Evolutionary conservation across 768 basidiomycete genomes (phyloP), one percentile per base, ranked within the genome.

Genomic region (Hebeloma cylindrosporum): DNA sequence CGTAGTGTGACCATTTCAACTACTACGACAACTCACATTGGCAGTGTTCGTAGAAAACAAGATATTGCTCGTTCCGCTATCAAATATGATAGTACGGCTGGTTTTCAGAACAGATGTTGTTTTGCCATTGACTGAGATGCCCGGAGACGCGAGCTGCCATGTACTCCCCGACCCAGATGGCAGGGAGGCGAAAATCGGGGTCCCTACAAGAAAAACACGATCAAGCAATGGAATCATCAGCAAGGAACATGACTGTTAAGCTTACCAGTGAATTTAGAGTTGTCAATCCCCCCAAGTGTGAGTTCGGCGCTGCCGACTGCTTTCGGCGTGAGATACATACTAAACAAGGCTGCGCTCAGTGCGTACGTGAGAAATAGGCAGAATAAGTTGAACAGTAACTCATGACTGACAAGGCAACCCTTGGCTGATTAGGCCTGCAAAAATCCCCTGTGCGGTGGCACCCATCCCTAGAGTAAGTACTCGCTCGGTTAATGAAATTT

Each of bases 11-110:
- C 17, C 3, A 38, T 37, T 20, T 21, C 11, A 16, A 22, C 36
- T 48, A 17, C 20, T n/a, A 2, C 4, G 8, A 31, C 27, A 21
- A 55, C 50, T 48, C 52, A 72, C 78, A 60, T 76, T 70, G 7
- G 79, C 65, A 14, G 75, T 78, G 29, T 59, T 56, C 16, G 75
- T 72, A 31, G 72, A 65, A 45, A 80, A 76, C 16, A 79, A 58
- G 29, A 80, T 58, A 57, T 80, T 81, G 54, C 75, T 77, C 17
- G 78, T 80, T 25, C 80, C 77, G 46, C 72, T 75, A 60, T 81
- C 79, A 50, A 80, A 80, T 37, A 80, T 77, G 55, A 81, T 67
- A 35, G 52, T 69, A 20, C 75, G 70, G 32, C 56, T 52, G 8
- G 59, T 57, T 39, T 67, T 68, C 36, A 80, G 61, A 6, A 68